Base-by-base conservation (phyloP, 2,329 filamentous ascomycete genomes). In the Fusarium virguliforme region DNA sequence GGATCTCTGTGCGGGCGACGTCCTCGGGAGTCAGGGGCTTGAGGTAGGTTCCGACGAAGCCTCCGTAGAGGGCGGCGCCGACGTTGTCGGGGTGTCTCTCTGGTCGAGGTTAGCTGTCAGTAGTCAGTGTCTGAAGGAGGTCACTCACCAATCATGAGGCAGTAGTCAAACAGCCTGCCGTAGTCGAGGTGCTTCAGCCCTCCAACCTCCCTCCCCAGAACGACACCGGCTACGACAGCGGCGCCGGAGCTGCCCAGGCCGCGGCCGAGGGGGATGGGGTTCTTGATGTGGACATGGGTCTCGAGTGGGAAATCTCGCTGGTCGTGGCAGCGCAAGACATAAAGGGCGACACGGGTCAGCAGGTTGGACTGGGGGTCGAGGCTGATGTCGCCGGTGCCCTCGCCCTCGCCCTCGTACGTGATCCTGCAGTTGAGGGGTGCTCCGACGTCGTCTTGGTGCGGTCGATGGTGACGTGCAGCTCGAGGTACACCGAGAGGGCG, bases 201-300 rank as follows among this genome's bases (percentile, higher is more conserved):
- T 38, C 95, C 95, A 51, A 96, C 92, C 80, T 97, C 92, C 83
- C 96, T 97, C 41, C 92, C 96, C 50, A 99, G 86, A 81, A 94
- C 89, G n/a, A 98, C 95, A 72, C 96, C 96, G 1, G 94, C 96
- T 7, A 98, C 96, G 18, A 98, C 95, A 8, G 96, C 96, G 5
- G 96, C 95, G 32, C 95, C 96, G 1, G 95, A 98, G 43, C 94
- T 97, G n/a, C 96, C 96, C 73, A 99, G 85, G 9, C 96, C 96
- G 64, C 96, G 89, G 58, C 96, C 95, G 8, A 99, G 87, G 3
- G 96, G 96, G 74, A 99, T 98, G 2, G 94, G 94, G 83, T 98
- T 98, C 83, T 92, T 91, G 84, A 99, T 94, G 83, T 98, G 95
- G 59, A 99, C 92, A 77, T 94, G 92, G 7, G 95, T 98, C 83